A percentile compares a stretch with the other conserved stretches of the same genome.
Conservation (phyloP, 208 protist species). For the Acanthamoeba rhysodes region DNA sequence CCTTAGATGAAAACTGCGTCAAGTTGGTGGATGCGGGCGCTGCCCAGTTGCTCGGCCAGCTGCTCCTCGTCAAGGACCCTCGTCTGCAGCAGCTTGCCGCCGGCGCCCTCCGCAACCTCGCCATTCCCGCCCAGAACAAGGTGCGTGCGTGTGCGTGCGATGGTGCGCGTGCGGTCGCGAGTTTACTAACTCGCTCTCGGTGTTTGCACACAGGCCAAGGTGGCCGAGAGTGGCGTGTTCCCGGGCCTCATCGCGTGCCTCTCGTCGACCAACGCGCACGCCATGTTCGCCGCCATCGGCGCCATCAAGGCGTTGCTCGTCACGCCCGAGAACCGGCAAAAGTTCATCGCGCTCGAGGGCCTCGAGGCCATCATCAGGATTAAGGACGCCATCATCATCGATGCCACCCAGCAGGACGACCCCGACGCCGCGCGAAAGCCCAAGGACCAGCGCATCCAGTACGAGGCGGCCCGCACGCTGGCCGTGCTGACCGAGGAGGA, state of each 20-base stretch:
- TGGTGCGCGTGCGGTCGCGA: background rate
- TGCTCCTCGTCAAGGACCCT: constrained; percentile 1
- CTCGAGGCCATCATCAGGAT: constrained; percentile 63
- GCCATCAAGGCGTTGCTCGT: constrained; percentile 33
- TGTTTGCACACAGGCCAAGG: background rate
- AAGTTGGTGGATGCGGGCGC: constrained; percentile 38
- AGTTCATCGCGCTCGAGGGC: background rate
- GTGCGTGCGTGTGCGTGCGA: background rate
- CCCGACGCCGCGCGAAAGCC: background rate
- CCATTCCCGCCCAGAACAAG: constrained; percentile 56
- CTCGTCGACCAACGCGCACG: constrained; percentile 72
- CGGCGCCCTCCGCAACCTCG: constrained; percentile 64
- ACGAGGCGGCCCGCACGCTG: constrained; percentile 55
- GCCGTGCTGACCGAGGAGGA: constrained; percentile 65
- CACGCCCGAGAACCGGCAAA: background rate
- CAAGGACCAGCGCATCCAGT: constrained; percentile 73
- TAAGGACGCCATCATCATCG: constrained; percentile 77
- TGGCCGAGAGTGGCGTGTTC: constrained; percentile 46
- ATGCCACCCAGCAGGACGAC: constrained; percentile 26
- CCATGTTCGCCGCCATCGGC: constrained; percentile 60
- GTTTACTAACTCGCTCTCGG: background rate
- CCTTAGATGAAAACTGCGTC: constrained; percentile 54
- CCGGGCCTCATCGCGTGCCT: constrained; percentile 49
- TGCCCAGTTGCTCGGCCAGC: background rate
- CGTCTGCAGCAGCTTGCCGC: constrained; percentile 68